Conservation (phyloP, 225 moss, liverwort and hornwort genomes). For the Climacium dendroides region DNA sequence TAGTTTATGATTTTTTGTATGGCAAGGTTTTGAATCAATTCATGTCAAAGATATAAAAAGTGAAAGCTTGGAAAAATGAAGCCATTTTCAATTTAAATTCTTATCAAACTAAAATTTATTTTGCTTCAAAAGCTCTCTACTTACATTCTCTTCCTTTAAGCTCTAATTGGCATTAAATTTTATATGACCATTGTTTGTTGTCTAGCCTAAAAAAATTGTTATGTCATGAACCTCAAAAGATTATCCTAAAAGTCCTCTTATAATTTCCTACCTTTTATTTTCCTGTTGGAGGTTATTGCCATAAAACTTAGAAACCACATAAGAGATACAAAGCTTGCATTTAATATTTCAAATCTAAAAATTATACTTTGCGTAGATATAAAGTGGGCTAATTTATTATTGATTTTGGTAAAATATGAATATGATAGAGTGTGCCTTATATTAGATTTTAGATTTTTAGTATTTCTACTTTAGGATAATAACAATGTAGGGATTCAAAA, state of each 20-base stretch:
- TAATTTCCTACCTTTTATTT: not conserved
- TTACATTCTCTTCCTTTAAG: not conserved
- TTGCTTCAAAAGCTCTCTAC: not conserved
- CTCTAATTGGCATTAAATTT: not conserved
- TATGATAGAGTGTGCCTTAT: fast-evolving
- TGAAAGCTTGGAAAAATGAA: too few species aligned
- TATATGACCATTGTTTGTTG: not conserved
- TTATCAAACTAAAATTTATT: too few species aligned
- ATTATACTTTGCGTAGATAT: not conserved
- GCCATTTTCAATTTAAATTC: too few species aligned
- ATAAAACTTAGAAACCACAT: not conserved
- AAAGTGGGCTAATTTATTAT: not conserved
- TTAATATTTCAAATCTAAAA: not conserved
- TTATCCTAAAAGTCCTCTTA: not conserved
- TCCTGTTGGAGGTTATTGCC: fast-evolving
- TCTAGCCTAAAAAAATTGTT: not conserved
- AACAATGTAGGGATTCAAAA: too few species aligned
- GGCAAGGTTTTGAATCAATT: too few species aligned
- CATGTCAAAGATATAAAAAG: too few species aligned
- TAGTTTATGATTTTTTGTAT: too few species aligned
- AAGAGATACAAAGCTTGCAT: not conserved
- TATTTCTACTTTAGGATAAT: too few species aligned
- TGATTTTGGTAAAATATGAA: not conserved
- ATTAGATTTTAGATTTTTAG: too few species aligned
- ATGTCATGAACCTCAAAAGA: not conserved